Evolutionary conservation across 768 basidiomycete species (phyloP), one percentile per base, ranked within the genome.

Genomic region (Phallus indusiatus): DNA sequence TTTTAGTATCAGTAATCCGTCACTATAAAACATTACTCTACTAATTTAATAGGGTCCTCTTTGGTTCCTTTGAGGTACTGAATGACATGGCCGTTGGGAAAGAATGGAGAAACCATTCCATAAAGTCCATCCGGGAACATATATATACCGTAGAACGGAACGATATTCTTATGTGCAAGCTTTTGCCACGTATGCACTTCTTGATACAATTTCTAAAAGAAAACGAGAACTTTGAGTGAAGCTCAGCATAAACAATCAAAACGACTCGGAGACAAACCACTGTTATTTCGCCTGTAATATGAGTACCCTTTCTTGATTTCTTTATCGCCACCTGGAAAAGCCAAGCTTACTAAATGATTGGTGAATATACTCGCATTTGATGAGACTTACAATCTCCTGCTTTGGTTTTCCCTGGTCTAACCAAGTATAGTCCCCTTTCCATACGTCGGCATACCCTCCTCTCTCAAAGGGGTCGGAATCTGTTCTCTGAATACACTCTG

Each of bases 91-190:
- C 54, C 54, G n/a, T 55, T 55, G 34, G 28, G 18, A 22, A 34
- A 55, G 16, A 55, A 42, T 28, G 54, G 35, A 12, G 28, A 55
- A 16, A 42, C 54, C 54, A 55, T 37, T 16, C 54, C 54, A 5
- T 42, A 20, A 12, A 18, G 17, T 22, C 35, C 50, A 22, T 22
- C 22, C 18, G 24, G 1, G 5, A 22, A 20, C 36, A 36, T 1
- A 22, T 42, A 36, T 17, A 55, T 20, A 16, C 54, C 54, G n/a
- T 55, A 55, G n/a, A 55, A 55, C 22, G 54, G 54, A n/a, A 18
- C 24, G 21, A 55, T 55, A 42, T 55, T 55, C n/a, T 55, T 42
- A 21, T 55, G 54, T 14, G 18, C 18, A 14, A 55, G 36, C 14
- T 36, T 42, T 21, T 24, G 33, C 54, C 54, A 55, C 6, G 18